These are phyloP conservation scores for Tolypocladium pustulatum DNA, from an alignment of 2,329 filamentous ascomycete genomes.

Conservation along the genomic window DNA sequence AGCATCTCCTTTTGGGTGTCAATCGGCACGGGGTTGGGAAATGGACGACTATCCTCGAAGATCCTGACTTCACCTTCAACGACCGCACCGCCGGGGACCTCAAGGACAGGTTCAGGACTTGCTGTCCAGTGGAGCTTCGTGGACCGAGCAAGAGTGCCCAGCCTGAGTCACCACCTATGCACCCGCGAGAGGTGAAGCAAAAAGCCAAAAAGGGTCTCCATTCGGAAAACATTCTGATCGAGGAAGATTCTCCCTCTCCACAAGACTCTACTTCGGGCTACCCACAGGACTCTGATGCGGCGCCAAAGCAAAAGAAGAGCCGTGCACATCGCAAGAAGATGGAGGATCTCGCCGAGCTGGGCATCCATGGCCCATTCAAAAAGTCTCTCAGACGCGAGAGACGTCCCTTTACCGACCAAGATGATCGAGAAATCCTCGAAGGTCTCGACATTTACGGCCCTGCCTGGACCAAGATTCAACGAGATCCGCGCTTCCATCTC, in stretches of 20 bases:
- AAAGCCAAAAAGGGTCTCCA: slow-evolving; percentile 38
- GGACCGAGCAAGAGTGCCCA: slow-evolving; percentile 22
- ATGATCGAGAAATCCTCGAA: slow-evolving; percentile 51
- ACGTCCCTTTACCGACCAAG: slow-evolving; percentile 50
- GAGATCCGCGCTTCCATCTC: slow-evolving; percentile 47
- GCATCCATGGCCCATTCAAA: slow-evolving; percentile 52
- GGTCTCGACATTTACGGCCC: slow-evolving; percentile 51
- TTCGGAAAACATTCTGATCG: slow-evolving; percentile 46
- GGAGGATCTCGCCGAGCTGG: slow-evolving; percentile 44
- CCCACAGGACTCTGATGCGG: slow-evolving; percentile 21
- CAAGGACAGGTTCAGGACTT: slow-evolving; percentile 57
- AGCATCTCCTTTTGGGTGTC: slow-evolving; percentile 49
- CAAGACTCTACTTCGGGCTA: slow-evolving; percentile 14
- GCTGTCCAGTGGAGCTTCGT: slow-evolving; percentile 51
- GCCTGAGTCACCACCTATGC: slow-evolving; percentile 11
- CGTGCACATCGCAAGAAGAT: slow-evolving; percentile 45
- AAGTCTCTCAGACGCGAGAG: slow-evolving; percentile 50
- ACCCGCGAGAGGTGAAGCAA: slow-evolving; percentile 17
- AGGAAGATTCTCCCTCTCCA: slow-evolving; percentile 23
- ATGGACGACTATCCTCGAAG: slow-evolving; percentile 55
- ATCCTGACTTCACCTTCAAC: slow-evolving; percentile 50
- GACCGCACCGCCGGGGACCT: slow-evolving; percentile 50
- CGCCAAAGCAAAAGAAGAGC: slow-evolving; percentile 35
- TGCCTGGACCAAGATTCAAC: slow-evolving; percentile 55
- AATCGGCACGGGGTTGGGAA: slow-evolving; percentile 53